Evolutionary conservation across 2,329 filamentous ascomycete species (phyloP).

Genomic region (Penicillium sp.): DNA sequence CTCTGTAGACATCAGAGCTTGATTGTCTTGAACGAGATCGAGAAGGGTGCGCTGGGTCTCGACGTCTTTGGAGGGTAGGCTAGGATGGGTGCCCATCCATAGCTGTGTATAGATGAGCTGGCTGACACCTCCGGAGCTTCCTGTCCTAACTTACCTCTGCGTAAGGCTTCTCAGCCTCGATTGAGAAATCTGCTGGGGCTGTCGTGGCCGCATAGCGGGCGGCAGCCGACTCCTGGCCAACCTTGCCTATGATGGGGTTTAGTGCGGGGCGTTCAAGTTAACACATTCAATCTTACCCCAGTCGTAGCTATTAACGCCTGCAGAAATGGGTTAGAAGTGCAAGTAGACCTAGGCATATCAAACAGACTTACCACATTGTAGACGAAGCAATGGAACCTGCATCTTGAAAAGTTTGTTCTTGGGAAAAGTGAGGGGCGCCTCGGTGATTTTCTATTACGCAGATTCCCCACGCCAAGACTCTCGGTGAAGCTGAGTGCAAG

Average conservation of each 20-base stretch:
- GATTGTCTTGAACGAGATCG: constrained; percentile 83
- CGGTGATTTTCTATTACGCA: constrained; percentile 18
- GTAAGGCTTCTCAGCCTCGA: constrained; percentile 87
- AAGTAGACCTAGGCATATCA: background rate
- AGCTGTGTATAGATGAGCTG: constrained; percentile 56
- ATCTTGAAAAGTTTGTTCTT: constrained; percentile 42
- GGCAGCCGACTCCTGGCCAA: constrained; percentile 80
- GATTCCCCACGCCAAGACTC: constrained; percentile 24
- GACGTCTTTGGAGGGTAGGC: constrained; percentile 88
- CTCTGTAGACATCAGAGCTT: constrained; percentile 71
- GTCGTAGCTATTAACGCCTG: constrained; percentile 96
- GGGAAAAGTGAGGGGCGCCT: constrained; percentile 12
- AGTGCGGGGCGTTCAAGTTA: constrained; percentile 23
- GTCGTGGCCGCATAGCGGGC: constrained; percentile 88
- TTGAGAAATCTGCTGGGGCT: constrained; percentile 67
- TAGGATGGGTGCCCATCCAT: constrained; percentile 99
- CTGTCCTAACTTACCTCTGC: constrained; percentile 64
- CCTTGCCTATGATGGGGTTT: constrained; percentile 62
- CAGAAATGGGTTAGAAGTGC: constrained; percentile 4
- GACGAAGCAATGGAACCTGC: constrained; percentile 78
- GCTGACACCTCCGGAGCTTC: background rate
- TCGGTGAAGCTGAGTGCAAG: constrained; percentile 16
- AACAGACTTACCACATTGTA: constrained; percentile 56
- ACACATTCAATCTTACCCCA: constrained; percentile 63
- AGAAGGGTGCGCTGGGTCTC: constrained; percentile 79